phyloP scores from a whole-genome alignment of 1,284 basidiomycete species.

The Macrocybe sp. region DNA sequence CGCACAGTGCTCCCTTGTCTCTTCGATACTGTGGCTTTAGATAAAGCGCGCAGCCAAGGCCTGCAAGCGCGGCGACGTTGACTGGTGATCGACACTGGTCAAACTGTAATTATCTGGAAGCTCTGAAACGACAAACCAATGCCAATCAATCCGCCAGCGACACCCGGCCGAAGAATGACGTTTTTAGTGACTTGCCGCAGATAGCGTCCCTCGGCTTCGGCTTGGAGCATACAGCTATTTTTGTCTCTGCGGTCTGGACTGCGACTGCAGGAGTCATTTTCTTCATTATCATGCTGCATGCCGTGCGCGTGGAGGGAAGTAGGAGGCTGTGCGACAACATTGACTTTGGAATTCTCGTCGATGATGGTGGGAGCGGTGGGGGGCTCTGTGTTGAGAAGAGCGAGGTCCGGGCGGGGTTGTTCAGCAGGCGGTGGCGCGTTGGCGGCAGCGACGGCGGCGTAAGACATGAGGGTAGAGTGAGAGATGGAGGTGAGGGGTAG shows the following conservation, averaged over 20 bases:
- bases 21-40: slow-evolving; percentile 57
- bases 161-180: slow-evolving; percentile 60
- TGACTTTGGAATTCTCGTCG: slow-evolving; percentile 51
- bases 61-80: slow-evolving; percentile 67
- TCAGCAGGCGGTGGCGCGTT: slow-evolving; percentile 45
- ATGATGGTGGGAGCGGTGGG: slow-evolving; percentile 34
- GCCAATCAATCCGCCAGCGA: slow-evolving; percentile 71
- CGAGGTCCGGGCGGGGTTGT: slow-evolving; percentile 59
- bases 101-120: neutral
- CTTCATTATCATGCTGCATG: slow-evolving; percentile 1
- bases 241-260: slow-evolving; percentile 12
- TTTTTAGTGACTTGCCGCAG: slow-evolving; percentile 57
- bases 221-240: slow-evolving; percentile 37
- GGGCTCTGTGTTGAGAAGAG: slow-evolving; percentile 52
- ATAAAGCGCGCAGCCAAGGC: slow-evolving; percentile 64
- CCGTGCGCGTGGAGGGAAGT: slow-evolving; percentile 1
- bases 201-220: slow-evolving; percentile 47
- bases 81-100: slow-evolving; percentile 34
- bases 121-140: slow-evolving; percentile 41
- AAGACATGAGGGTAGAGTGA: slow-evolving; percentile 43
- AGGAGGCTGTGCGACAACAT: slow-evolving; percentile 35
- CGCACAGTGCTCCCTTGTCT: slow-evolving; percentile 52
- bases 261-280: slow-evolving; percentile 8
- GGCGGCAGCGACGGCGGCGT: slow-evolving; percentile 52
- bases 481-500: slow-evolving; percentile 11